Evolutionary conservation across 1,284 basidiomycete species (phyloP).

Genomic region (Somion occarium): DNA sequence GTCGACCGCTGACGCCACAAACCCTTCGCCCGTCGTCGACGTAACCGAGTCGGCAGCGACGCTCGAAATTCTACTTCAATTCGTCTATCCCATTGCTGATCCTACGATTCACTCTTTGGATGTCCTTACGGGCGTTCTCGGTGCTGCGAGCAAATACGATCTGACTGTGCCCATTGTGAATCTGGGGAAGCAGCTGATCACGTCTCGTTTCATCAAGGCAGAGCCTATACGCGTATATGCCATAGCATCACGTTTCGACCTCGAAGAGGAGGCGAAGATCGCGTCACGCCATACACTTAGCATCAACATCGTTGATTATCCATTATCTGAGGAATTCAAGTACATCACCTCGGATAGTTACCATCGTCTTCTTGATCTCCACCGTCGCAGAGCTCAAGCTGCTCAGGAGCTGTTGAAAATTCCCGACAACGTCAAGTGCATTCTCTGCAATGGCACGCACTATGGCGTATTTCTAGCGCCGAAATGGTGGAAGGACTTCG

Average conservation of each 20-base stretch:
- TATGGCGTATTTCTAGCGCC: slow-evolving; percentile 46
- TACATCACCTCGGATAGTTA: slow-evolving; percentile 62
- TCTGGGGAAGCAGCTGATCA: slow-evolving; percentile 48
- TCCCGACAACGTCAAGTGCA: slow-evolving; percentile 52
- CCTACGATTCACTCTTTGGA: slow-evolving; percentile 38
- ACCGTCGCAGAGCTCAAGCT: slow-evolving; percentile 44
- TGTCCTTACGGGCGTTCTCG: slow-evolving; percentile 46
- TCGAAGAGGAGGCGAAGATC: slow-evolving; percentile 39
- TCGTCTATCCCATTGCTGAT: slow-evolving; percentile 38
- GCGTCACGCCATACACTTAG: slow-evolving; percentile 51
- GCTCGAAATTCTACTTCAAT: slow-evolving; percentile 47
- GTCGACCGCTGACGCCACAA: slow-evolving; percentile 15
- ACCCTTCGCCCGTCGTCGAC: slow-evolving; percentile 43
- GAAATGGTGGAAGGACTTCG: slow-evolving; percentile 65
- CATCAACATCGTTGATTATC: slow-evolving; percentile 47
- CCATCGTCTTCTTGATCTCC: slow-evolving; percentile 57
- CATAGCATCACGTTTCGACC: slow-evolving; percentile 59
- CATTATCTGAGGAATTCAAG: slow-evolving; percentile 58
- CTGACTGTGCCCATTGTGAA: slow-evolving; percentile 39
- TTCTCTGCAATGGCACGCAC: slow-evolving; percentile 56
- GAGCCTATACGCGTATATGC: slow-evolving; percentile 62
- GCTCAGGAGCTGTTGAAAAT: slow-evolving; percentile 43
- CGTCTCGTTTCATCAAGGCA: slow-evolving; percentile 40
- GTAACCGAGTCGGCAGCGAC: slow-evolving; percentile 44
- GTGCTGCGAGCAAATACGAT: slow-evolving; percentile 62